Evolutionary conservation across 768 basidiomycete species (phyloP), one percentile per base, ranked within the genome.

Genomic region (Kwoniella pini): DNA sequence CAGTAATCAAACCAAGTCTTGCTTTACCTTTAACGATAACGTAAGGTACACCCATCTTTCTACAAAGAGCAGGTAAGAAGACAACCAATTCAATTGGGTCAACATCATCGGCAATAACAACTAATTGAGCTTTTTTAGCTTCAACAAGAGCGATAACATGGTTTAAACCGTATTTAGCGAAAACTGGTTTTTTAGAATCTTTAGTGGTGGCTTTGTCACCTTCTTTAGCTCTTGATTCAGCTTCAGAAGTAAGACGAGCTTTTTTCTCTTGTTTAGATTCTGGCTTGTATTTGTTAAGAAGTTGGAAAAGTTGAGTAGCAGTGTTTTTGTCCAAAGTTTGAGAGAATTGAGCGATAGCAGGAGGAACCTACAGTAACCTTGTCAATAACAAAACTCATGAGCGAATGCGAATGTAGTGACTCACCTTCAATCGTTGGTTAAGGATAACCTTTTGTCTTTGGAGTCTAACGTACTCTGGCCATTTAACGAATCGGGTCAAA

Each of bases 1-100:
- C 91, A 44, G 71, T 69, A 64, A 97, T 92, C 6, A 94, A 91
- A 71, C 95, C 95, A 75, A 98, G 90, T 79, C 95, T 90, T 57
- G 95, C 91, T 82, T 97, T 97, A 82, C 90, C 89, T 74, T 97
- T 97, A 71, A 95, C 93, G 68, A 99, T 96, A 67, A 93, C 91
- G 82, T 98, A 97, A 50, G 94, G 94, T 31, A 97, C 89, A 80
- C 94, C 94, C 94, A 97, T 97, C 87, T 98, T 97, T 81, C 92
- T 88, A 84, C 95, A 98, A 62, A 97, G 87, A 56, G 95, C 93
- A 57, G 95, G 95, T 62, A 98, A 85, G 88, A 91, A 98, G 81
- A 99, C 86, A 68, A 99, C 95, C 73, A 99, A 88, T 82, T 99
- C 95, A 67, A 98, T 96, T 40, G 95, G 95, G 84, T 99, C 95